Base-by-base conservation (phyloP, 2,329 filamentous ascomycete genomes). In the Triangularia setosa region DNA sequence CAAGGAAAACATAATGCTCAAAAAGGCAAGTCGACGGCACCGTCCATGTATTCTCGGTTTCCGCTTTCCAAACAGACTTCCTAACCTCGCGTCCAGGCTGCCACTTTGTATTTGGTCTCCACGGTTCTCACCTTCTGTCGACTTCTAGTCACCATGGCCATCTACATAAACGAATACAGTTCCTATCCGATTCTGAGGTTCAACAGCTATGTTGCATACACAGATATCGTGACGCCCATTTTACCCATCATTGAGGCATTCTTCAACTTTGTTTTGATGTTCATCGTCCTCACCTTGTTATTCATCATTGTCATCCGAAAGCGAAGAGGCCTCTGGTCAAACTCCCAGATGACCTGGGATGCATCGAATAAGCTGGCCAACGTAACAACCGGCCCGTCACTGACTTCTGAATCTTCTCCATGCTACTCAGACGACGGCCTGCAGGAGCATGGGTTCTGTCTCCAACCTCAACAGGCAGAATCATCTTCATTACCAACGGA, bases 41-140 rank as follows among this genome's bases (percentile, higher is more conserved):
- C 33, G 8, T 23, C 21, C 23, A 6, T 14, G 7, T 21, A 12
- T 23, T 55, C 4, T 55, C 12, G 18, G 16, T 7, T 11, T 9
- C 11, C 11, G 18, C 40, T 30, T 9, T n/a, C 21, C 28, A 9
- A 21, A 30, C 21, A 12, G 14, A 14, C 18, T 35, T 11, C 14
- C 35, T 9, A 21, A 55, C 35, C 16, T 14, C 27, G 16, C 16
- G 6, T 25, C 14, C 54, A 73, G 73, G 64, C 67, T 4, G 58
- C 79, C 71, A 14, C 75, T 71, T 11, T 77, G 71, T 57, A 75
- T 72, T 24, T 79, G 68, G 18, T 75, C 71, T 56, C 75, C 69
- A 58, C 75, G 68, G n/a, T 73, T 65, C 62, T 76, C 52, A 60
- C 72, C 67, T 67, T 75, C 71, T 14, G 75, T 71, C 68, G 69